Evolutionary conservation across 495 filamentous ascomycete species (phyloP).

Genomic region (Talaromyces wortmannii): DNA sequence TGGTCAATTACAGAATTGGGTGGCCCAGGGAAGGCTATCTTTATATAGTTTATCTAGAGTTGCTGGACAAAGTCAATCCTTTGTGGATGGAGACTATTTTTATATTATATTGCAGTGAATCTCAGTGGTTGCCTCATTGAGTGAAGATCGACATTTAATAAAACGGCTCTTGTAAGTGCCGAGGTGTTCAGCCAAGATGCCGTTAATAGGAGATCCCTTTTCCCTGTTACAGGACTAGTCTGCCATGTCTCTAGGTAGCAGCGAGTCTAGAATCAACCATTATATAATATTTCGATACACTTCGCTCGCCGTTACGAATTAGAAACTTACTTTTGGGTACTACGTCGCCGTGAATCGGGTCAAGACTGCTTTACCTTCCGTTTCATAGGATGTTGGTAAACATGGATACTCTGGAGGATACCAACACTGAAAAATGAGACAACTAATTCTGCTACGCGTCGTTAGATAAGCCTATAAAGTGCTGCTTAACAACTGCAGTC

Average conservation of each 20-base stretch:
- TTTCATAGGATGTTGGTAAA: too few species aligned
- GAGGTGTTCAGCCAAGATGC: not conserved
- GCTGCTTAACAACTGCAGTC: too few species aligned
- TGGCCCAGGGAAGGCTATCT: not conserved
- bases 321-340: not conserved
- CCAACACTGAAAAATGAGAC: not conserved
- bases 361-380: not conserved
- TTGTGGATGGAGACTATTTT: not conserved
- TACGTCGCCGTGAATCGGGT: not conserved
- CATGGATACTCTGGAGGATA: not conserved
- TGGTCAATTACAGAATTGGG: not conserved
- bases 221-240: not conserved
- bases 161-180: not conserved
- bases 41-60: not conserved
- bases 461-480: too few species aligned
- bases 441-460: too few species aligned
- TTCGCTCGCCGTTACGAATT: not conserved
- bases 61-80: not conserved
- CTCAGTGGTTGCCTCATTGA: not conserved
- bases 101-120: not conserved
- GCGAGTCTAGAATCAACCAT: not conserved
- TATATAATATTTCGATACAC: not conserved
- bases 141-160: not conserved
- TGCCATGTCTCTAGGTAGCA: not conserved
- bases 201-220: not conserved